A percentile compares a stretch with the other conserved stretches of the same genome.
Evolutionary conservation across 345 rosid species (phyloP).

Genomic region (Linum usitatissimum): DNA sequence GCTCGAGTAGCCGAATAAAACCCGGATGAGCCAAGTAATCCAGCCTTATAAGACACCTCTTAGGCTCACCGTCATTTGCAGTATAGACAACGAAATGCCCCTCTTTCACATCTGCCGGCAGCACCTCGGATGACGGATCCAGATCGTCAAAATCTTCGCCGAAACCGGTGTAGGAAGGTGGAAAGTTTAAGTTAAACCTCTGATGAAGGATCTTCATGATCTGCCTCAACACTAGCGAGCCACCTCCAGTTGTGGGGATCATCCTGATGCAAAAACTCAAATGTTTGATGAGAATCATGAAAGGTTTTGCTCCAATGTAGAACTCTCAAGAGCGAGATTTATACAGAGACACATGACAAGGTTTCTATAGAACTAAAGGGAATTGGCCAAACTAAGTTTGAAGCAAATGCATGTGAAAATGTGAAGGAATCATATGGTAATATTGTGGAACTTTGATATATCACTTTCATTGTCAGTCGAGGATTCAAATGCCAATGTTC

Average conservation of each 20-base stretch:
- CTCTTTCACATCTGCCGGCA: conserved; percentile 10
- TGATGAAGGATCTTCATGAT: background rate
- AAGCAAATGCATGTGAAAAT: background rate
- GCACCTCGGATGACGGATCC: background rate
- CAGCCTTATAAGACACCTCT: conserved; percentile 15
- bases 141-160: background rate
- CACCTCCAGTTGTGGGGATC: background rate
- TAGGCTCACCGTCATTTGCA: conserved; percentile 6
- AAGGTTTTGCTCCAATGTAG: background rate
- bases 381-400: background rate
- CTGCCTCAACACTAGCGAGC: background rate
- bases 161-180: background rate
- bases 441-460: background rate
- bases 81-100: conserved; percentile 18
- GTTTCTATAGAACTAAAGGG: background rate
- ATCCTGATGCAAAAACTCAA: background rate
- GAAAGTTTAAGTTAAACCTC: background rate
- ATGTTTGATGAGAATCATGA: background rate
- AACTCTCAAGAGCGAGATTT: background rate
- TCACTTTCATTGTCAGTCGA: background rate
- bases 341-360: background rate
- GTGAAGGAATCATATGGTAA: conserved; percentile 1
- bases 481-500: background rate
- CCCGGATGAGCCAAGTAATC: conserved; percentile 14
- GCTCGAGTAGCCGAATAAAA: conserved; percentile 16